Base-by-base conservation (phyloP, 2,329 filamentous ascomycete genomes). In the Sporothrix humicola region DNA sequence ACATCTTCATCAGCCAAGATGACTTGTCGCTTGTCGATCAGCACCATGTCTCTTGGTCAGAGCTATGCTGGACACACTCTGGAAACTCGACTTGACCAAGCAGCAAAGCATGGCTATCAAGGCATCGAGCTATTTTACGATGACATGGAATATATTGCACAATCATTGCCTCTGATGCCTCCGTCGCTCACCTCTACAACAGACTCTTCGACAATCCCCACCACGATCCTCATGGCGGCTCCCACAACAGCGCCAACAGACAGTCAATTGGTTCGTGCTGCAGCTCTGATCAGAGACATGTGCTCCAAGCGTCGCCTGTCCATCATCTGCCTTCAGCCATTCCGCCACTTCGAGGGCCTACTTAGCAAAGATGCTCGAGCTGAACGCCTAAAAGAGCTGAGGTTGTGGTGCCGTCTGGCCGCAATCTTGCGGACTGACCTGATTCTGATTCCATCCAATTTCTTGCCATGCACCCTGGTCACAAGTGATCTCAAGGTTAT, bases 91-190 rank as follows among this genome's bases (percentile, higher is more conserved):
- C 74, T 77, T 3, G 73, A 74, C 48, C 23, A 73, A 26, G 77
- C 75, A 3, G 4, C 63, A 6, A 44, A 73, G 8, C 68, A 75
- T 46, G 86, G 86, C 15, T 84, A 89, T 76, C 79, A 85, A 75
- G 88, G 87, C 42, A 85, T 91, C 69, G 89, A 91, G 78, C 81
- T 90, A 17, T 91, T 90, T 81, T 89, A 87, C 79, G 89, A 91
- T 78, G 89, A 91, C 78, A 82, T 91, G 6, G 83, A 86, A 61
- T 85, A 86, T 76, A 77, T 87, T 23, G 86, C 87, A 9, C 52
- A 31, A 17, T 80, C 81, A 0, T 76, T 82, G 42, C 59, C 59
- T 1, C 46, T 26, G 46, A 12, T 42, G 23, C 56, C 69, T 1
- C 48, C 59, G 23, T 69, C 66, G 7, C 31, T 13, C 10, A 5